Percentiles rank a stretch among this genome's conserved stretches.
phyloP scores from a whole-genome alignment of 441 rosid species.

The Flueggea neowawraea region DNA sequence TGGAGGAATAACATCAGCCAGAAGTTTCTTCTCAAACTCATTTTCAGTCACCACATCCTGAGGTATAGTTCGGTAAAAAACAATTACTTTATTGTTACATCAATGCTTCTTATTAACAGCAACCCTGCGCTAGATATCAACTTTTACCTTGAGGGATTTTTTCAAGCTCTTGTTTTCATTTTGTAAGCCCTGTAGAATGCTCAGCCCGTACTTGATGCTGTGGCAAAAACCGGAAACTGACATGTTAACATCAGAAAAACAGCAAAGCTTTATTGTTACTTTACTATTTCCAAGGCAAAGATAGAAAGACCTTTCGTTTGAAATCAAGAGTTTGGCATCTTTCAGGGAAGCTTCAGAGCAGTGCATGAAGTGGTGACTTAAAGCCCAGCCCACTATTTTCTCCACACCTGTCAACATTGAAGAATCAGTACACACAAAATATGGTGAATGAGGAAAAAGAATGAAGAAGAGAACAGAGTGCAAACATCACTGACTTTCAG shows the following conservation, averaged over 20 bases:
- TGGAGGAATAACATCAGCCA: constrained; percentile 96
- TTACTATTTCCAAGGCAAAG: background rate
- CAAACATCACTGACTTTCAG: constrained; percentile 54
- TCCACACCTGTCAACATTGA: constrained; percentile 62
- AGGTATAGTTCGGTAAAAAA: background rate
- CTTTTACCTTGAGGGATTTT: constrained; percentile 86
- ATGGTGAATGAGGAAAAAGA: background rate
- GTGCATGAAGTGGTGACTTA: constrained; percentile 82
- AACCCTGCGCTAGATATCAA: constrained; percentile 7
- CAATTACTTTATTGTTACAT: too few relatives aligned
- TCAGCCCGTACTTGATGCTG: constrained; percentile 80
- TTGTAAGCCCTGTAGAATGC: constrained; percentile 75
- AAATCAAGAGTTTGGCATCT: constrained; percentile 70
- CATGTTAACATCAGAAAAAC: constrained; percentile 6
- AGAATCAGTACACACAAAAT: constrained; percentile 9
- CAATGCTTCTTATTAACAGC: background rate
- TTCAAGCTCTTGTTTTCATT: constrained; percentile 82
- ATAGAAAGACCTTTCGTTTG: constrained; percentile 62
- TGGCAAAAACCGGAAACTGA: constrained; percentile 17
- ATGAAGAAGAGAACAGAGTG: constrained; percentile 7
- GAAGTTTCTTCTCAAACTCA: constrained; percentile 97
- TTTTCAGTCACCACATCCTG: constrained; percentile 99
- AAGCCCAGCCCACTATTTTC: constrained; percentile 94
- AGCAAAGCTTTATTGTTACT: background rate
- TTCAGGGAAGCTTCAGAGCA: constrained; percentile 48